A percentile compares a stretch with the other conserved stretches of the same genome.
Conservation (phyloP, 2,329 filamentous ascomycete genomes). For the Scolecobasidium constrictum region DNA sequence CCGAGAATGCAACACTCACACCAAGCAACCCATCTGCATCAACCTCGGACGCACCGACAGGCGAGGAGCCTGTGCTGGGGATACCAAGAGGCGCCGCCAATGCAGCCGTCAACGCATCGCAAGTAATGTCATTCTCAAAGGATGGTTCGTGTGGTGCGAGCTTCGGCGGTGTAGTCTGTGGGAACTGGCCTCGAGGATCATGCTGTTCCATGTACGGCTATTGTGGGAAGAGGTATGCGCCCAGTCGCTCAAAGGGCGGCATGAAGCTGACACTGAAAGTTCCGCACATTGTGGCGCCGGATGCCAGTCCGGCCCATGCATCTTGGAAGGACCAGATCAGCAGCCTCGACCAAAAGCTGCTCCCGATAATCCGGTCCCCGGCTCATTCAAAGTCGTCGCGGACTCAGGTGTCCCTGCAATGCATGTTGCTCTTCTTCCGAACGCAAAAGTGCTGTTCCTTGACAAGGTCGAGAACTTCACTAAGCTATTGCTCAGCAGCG, state of each 20-base stretch:
- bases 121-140: no score
- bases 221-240: conserved; percentile 31
- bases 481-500: conserved; percentile 41
- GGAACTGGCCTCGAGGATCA: conserved; percentile 39
- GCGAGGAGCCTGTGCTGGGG: no score
- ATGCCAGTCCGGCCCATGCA: conserved; percentile 45
- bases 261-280: conserved; percentile 14
- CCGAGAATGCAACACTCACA: no score
- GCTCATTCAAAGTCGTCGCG: conserved; percentile 39
- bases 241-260: conserved; percentile 2
- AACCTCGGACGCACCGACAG: no score
- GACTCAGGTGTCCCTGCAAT: conserved; percentile 51
- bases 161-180: conserved; percentile 40
- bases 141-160: conserved; percentile 44
- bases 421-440: conserved; percentile 49
- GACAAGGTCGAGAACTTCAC: conserved; percentile 56
- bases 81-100: no score
- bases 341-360: conserved; percentile 32
- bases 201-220: conserved; percentile 50
- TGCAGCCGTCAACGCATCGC: no score
- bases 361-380: conserved; percentile 33
- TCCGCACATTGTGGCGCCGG: conserved; percentile 44
- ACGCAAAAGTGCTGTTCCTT: conserved; percentile 48
- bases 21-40: no score
- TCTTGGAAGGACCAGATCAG: conserved; percentile 45